Percentiles rank a stretch among this genome's conserved stretches.
phyloP scores from a whole-genome alignment of 768 basidiomycete species.

The Goffeauzyma gilvescens region DNA sequence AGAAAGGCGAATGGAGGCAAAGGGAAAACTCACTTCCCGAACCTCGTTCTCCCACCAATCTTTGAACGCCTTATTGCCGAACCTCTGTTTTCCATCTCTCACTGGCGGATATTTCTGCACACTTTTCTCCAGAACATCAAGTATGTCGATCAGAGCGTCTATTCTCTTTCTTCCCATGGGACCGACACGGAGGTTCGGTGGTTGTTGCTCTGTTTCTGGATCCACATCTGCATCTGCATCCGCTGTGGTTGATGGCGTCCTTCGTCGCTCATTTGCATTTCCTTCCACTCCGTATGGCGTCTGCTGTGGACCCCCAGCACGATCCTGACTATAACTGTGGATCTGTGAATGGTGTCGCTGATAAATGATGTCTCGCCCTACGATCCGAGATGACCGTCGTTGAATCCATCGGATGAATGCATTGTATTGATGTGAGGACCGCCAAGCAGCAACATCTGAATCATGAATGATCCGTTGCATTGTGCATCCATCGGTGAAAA shows the following conservation, averaged over 20 bases:
- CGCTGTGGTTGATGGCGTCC: background rate
- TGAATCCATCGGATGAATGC: constrained; percentile 60
- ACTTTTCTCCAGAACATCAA: constrained; percentile 54
- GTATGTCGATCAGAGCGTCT: constrained; percentile 38
- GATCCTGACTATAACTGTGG: background rate
- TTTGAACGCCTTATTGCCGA: constrained; percentile 79
- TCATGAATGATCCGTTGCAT: no score
- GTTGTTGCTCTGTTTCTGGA: constrained; percentile 1
- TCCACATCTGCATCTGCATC: background rate
- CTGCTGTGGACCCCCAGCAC: constrained; percentile 31
- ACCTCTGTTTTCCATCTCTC: constrained; percentile 51
- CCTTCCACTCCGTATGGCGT: background rate
- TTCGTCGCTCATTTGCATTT: background rate
- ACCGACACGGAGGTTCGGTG: background rate
- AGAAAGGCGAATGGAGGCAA: background rate
- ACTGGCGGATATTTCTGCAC: constrained; percentile 62
- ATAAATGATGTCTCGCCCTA: constrained; percentile 42
- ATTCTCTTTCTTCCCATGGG: constrained; percentile 20
- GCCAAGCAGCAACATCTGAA: constrained; percentile 60
- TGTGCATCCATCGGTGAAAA: no score
- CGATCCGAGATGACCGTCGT: constrained; percentile 57
- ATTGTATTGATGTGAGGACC: constrained; percentile 46
- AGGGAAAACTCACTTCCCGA: constrained; percentile 44
- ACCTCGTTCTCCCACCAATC: constrained; percentile 63
- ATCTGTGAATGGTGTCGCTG: background rate